A percentile compares a stretch with the other conserved stretches of the same genome.
Conservation (phyloP, 1,139 yeast genomes). For the Suzukiozyma palmioleophila region DNA sequence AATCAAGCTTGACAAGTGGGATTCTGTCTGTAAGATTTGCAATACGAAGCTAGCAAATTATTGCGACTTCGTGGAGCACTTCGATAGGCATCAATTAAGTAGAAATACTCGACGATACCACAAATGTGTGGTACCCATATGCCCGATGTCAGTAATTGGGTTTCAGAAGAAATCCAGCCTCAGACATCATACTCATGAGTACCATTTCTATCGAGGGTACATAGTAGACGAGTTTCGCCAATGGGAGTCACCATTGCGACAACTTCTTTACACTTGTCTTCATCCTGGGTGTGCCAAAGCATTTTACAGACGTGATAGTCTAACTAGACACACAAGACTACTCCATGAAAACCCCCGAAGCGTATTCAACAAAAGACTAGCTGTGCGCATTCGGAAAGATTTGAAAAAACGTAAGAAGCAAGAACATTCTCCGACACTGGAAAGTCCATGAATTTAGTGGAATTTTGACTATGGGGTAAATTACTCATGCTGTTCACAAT, state of each 20-base stretch:
- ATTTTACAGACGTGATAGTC: slow-evolving; percentile 56
- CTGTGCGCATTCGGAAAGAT: no score
- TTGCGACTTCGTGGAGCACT: slow-evolving; percentile 11
- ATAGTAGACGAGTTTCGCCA: slow-evolving; percentile 14
- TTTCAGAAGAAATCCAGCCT: slow-evolving; percentile 56
- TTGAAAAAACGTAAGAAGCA: no score
- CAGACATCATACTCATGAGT: slow-evolving; percentile 56
- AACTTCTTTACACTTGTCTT: slow-evolving; percentile 14
- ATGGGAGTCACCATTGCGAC: slow-evolving; percentile 10
- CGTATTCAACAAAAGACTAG: background rate
- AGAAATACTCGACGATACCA: slow-evolving; percentile 7
- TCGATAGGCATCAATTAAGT: slow-evolving; percentile 6
- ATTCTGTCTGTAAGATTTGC: slow-evolving; percentile 5
- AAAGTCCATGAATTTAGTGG: no score
- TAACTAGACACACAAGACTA: slow-evolving; percentile 48
- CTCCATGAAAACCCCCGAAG: slow-evolving; percentile 32
- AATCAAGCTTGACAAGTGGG: background rate
- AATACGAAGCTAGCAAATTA: slow-evolving; percentile 8
- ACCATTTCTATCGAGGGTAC: slow-evolving; percentile 33
- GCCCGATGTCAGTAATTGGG: slow-evolving; percentile 64
- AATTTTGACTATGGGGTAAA: no score
- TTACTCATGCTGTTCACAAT: no score
- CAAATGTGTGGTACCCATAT: slow-evolving; percentile 47
- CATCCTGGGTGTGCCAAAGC: slow-evolving; percentile 42
- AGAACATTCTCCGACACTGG: no score